Evolutionary conservation across 176 grass and related monocot genomes (phyloP), one percentile per base, ranked within the genome.

Genomic region (Aegilops umbellulata): DNA sequence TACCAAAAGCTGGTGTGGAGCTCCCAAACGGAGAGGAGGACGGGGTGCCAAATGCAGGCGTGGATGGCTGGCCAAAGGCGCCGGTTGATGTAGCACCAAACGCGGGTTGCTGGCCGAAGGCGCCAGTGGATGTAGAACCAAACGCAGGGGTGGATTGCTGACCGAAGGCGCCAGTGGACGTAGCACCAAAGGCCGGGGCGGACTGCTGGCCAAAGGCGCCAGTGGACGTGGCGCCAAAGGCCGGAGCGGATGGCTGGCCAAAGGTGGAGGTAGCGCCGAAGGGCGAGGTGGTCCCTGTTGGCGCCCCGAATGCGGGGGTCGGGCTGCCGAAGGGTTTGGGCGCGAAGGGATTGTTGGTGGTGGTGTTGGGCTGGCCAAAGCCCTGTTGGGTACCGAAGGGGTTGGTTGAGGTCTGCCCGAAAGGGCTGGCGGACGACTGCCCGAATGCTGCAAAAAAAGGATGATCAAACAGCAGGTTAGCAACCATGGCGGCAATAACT

Each of bases 251-350:
- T 35, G 87, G 81, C 76, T 90, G 91, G 26, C 91, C 94, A 79
- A 93, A 92, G 46, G 90, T 53, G 7, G 89, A 88, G 6, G 86
- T 84, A 73, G 78, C 75, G 3, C 90, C 92, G 24, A 97, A 94
- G 20, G 83, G 81, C 5, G 92, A 94, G 89, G 77, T 29, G 71
- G 41, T 78, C 69, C 83, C 88, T 1, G 91, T 82, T 74, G 88
- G 95, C 4, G 87, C 84, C 38, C 89, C 91, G 3, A 97, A 95
- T 29, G 87, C 53, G 5, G 80, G 76, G 27, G 84, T 83, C 3
- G 89, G 87, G 84, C 93, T 93, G 65, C 93, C 95, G 81, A 97
- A 97, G 0, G 91, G 95, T 71, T 89, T 97, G 1, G 91, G 91
- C 0, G 93, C 91, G 34, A 98, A 98, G 13, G 93, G 93, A 30